These are phyloP conservation scores for Sporormia fimetaria DNA, from an alignment of 495 filamentous ascomycete genomes.

Conservation along the genomic window DNA sequence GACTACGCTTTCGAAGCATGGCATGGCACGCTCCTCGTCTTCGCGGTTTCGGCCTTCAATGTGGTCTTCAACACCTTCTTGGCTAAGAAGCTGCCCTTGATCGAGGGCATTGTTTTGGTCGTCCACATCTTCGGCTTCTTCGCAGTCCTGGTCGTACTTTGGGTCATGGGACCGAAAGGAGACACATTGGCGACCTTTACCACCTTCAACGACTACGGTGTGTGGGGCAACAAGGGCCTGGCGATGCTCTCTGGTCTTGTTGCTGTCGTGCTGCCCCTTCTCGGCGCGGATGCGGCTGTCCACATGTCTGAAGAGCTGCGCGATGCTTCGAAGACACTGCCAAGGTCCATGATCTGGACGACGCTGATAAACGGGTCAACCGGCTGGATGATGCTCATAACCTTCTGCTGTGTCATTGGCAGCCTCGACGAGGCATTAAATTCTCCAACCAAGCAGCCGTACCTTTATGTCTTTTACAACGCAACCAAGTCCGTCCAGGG, in stretches of 20 bases:
- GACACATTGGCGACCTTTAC: conserved; percentile 41
- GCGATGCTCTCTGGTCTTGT: conserved; percentile 46
- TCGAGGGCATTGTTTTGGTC: conserved; percentile 47
- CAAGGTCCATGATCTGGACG: conserved; percentile 29
- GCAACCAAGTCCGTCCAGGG: conserved; percentile 37
- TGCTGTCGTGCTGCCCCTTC: conserved; percentile 35
- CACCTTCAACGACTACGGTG: conserved; percentile 42
- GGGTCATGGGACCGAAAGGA: conserved; percentile 41
- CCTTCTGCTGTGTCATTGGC: conserved; percentile 29
- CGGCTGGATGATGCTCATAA: conserved; percentile 21
- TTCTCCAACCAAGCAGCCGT: conserved; percentile 38
- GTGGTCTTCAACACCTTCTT: conserved; percentile 48
- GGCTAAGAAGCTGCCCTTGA: conserved; percentile 41
- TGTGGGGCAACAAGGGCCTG: conserved; percentile 43
- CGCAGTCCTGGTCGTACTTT: conserved; percentile 49
- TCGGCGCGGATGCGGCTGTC: conserved; percentile 25
- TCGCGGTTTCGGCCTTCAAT: conserved; percentile 40
- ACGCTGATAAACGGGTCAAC: conserved; percentile 24
- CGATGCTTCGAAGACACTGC: conserved; percentile 24
- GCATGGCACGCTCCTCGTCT: conserved; percentile 49
- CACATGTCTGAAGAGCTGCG: conserved; percentile 31
- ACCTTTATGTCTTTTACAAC: conserved; percentile 45
- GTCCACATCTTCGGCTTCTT: conserved; percentile 53
- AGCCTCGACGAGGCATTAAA: conserved; percentile 31
- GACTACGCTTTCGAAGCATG: conserved; percentile 40